Evolutionary conservation across 75 land plant genomes (phyloP).

Genomic region (Picea glauca): DNA sequence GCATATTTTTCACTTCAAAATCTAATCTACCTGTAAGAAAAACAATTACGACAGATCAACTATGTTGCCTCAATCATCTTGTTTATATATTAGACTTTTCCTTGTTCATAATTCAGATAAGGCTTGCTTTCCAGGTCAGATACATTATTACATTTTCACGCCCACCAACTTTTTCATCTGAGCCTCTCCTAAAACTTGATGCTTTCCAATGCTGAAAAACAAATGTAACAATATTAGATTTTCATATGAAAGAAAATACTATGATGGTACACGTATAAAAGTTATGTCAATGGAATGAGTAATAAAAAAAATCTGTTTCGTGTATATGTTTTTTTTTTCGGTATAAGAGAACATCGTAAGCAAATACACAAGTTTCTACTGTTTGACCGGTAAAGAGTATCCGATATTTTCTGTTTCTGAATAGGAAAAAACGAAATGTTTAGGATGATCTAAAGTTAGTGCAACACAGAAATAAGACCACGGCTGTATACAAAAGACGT

Average conservation of each 20-base stretch:
- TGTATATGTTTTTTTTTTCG: background rate
- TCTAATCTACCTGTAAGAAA: too few species aligned
- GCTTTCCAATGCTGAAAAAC: conserved; percentile 7
- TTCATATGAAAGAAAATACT: background rate
- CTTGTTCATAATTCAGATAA: background rate
- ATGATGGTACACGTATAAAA: background rate
- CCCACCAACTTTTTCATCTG: conserved; percentile 3
- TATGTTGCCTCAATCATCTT: background rate
- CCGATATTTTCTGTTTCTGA: too few species aligned
- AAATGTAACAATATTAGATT: background rate
- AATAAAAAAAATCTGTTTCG: background rate
- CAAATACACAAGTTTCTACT: background rate
- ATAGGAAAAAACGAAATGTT: too few species aligned
- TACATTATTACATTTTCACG: background rate
- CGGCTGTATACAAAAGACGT: background rate
- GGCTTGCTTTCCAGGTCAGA: background rate
- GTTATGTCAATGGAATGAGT: background rate
- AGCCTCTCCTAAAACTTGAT: conserved; percentile 11
- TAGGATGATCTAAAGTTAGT: too few species aligned
- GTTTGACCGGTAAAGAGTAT: background rate
- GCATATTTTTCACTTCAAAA: too few species aligned
- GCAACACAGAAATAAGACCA: background rate
- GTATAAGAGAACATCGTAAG: background rate
- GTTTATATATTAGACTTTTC: background rate
- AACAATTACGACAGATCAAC: too few species aligned